A percentile compares a stretch with the other conserved stretches of the same genome.
These are phyloP conservation scores for Solanum pimpinellifolium DNA, from an alignment of 257 asterid genomes.

Conservation along the genomic window DNA sequence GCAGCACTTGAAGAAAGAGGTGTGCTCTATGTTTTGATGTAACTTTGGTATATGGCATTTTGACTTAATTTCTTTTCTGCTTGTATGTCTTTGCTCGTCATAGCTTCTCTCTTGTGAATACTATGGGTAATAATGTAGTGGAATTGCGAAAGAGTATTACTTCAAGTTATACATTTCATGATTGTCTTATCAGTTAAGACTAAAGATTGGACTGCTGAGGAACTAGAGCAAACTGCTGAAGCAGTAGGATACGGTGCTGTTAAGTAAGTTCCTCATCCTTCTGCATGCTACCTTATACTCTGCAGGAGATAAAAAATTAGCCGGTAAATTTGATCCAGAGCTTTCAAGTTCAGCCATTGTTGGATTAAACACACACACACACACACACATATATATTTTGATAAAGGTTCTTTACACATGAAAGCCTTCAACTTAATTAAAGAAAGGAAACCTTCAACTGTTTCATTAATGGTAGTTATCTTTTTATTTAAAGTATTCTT, in stretches of 20 bases:
- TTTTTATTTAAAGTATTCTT: not conserved
- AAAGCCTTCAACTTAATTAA: not conserved
- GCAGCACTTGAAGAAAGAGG: constrained; percentile 72
- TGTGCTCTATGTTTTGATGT: not conserved
- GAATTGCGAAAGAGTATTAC: not conserved
- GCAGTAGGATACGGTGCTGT: constrained; percentile 98
- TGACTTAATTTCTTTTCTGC: not conserved
- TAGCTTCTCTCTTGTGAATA: not conserved
- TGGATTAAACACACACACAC: not conserved
- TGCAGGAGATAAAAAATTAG: not conserved
- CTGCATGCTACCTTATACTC: not conserved
- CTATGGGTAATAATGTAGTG: not conserved
- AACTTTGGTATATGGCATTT: not conserved
- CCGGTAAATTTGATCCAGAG: not conserved
- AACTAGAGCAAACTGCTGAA: constrained; percentile 87
- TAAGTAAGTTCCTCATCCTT: constrained; percentile 39
- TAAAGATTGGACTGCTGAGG: constrained; percentile 70
- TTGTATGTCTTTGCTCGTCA: not conserved
- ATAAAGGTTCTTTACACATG: not conserved
- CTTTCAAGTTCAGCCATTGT: not conserved
- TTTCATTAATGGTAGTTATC: not conserved
- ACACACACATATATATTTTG: not conserved
- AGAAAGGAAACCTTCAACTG: not conserved
- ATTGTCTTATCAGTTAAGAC: constrained; percentile 52
- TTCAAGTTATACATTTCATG: not conserved